These are phyloP conservation scores for Lachnellula occidentalis DNA, from an alignment of 2,329 filamentous ascomycete species.

Conservation along the genomic window DNA sequence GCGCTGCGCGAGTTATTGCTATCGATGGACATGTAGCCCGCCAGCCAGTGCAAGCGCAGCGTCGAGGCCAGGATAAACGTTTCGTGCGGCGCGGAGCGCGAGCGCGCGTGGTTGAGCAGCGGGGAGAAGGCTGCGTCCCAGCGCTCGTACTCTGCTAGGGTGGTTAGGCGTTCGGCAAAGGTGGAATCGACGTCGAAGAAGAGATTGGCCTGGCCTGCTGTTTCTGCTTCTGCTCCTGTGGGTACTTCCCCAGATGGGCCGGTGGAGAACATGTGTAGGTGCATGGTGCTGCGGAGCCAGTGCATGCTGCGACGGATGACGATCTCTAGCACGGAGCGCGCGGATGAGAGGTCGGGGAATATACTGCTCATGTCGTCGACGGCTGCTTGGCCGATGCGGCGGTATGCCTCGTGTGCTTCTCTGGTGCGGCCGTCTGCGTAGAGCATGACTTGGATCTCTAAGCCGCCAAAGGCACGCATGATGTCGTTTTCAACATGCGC, in stretches of 20 bases:
- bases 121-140: constrained; percentile 22
- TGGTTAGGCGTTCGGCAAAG: constrained; percentile 16
- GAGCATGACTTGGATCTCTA: constrained; percentile 18
- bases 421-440: constrained; percentile 15
- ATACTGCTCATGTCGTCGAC: constrained; percentile 20
- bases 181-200: constrained; percentile 23
- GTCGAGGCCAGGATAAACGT: constrained; percentile 14
- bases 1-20: constrained; percentile 13
- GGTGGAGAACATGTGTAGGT: constrained; percentile 16
- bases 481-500: constrained; percentile 15
- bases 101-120: constrained; percentile 13
- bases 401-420: constrained; percentile 17
- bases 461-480: constrained; percentile 12
- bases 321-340: constrained; percentile 13
- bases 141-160: constrained; percentile 20
- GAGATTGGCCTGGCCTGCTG: not conserved
- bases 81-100: constrained; percentile 8
- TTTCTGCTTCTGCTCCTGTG: not conserved
- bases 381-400: constrained; percentile 10
- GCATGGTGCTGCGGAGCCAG: constrained; percentile 22
- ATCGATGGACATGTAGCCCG: constrained; percentile 18
- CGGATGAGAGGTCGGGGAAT: constrained; percentile 14
- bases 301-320: constrained; percentile 23
- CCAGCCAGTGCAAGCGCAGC: constrained; percentile 19
- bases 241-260: too few relatives aligned